These are phyloP conservation scores for Sanghuangporus weigelae DNA, from an alignment of 1,284 basidiomycete genomes.

Conservation along the genomic window DNA sequence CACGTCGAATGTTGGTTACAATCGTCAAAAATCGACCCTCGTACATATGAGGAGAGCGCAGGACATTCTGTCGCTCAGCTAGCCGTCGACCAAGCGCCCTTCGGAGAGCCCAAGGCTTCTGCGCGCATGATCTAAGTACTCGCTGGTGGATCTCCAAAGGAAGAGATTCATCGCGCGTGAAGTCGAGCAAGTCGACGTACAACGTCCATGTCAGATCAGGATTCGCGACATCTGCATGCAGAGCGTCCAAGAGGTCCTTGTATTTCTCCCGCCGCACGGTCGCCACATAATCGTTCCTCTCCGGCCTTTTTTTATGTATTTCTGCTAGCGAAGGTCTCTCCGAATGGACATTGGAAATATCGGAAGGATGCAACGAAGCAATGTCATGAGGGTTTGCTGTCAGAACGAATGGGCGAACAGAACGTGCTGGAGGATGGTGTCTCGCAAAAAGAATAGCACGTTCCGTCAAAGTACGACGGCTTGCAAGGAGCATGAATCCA, in stretches of 20 bases:
- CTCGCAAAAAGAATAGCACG: background rate
- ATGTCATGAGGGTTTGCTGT: background rate
- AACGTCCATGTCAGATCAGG: conserved; percentile 51
- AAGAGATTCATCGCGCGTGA: conserved; percentile 40
- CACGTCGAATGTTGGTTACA: conserved; percentile 59
- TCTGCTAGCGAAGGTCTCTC: background rate
- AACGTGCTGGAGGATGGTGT: background rate
- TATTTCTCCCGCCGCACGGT: conserved; percentile 26
- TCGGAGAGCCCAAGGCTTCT: conserved; percentile 41
- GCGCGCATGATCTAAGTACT: conserved; percentile 61
- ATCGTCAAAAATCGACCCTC: conserved; percentile 60
- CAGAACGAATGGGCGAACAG: conserved; percentile 1
- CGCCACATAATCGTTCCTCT: conserved; percentile 6
- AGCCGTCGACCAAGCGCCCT: conserved; percentile 35
- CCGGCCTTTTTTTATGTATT: background rate
- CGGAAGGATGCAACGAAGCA: background rate
- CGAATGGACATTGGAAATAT: background rate
- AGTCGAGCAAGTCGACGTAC: conserved; percentile 51
- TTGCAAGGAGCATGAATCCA: conserved; percentile 9
- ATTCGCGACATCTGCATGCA: conserved; percentile 24
- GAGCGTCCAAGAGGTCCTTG: conserved; percentile 27
- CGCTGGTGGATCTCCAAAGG: conserved; percentile 61
- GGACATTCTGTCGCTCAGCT: conserved; percentile 27
- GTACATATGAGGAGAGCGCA: conserved; percentile 40
- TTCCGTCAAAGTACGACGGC: conserved; percentile 10